A percentile compares a stretch with the other conserved stretches of the same genome.
phyloP scores from a whole-genome alignment of 257 asterid species.

The Primulina tabacum region DNA sequence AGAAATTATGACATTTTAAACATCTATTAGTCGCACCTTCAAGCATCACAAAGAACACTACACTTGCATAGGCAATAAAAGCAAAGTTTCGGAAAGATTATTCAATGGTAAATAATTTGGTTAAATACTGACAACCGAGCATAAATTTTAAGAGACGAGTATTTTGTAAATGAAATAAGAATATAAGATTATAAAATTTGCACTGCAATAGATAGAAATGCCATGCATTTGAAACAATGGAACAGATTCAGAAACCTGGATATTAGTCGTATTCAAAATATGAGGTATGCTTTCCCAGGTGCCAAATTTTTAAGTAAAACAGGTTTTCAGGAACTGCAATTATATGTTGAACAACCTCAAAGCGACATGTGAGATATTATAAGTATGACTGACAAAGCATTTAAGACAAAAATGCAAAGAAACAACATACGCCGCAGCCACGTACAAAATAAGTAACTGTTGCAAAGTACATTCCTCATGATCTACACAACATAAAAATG shows the following conservation, averaged over 20 bases:
- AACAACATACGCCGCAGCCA: not conserved
- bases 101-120: too few species aligned
- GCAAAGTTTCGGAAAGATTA: too few species aligned
- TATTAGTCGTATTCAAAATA: not conserved
- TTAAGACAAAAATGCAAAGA: not conserved
- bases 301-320: not conserved
- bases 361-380: not conserved
- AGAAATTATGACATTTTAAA: not conserved
- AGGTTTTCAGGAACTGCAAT: not conserved
- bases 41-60: not conserved
- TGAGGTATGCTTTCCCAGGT: not conserved
- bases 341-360: not conserved
- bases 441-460: too few species aligned
- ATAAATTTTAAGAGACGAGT: too few species aligned
- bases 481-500: not conserved
- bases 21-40: not conserved
- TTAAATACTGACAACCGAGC: too few species aligned
- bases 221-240: not conserved
- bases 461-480: not conserved
- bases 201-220: not conserved
- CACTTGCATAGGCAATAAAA: not conserved
- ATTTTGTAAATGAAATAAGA: too few species aligned
- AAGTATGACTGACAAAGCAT: not conserved
- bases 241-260: not conserved
- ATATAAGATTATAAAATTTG: too few species aligned